Evolutionary conservation across 345 rosid genomes (phyloP), one percentile per base, ranked within the genome.

Genomic region (Eucalyptus shirleyi): DNA sequence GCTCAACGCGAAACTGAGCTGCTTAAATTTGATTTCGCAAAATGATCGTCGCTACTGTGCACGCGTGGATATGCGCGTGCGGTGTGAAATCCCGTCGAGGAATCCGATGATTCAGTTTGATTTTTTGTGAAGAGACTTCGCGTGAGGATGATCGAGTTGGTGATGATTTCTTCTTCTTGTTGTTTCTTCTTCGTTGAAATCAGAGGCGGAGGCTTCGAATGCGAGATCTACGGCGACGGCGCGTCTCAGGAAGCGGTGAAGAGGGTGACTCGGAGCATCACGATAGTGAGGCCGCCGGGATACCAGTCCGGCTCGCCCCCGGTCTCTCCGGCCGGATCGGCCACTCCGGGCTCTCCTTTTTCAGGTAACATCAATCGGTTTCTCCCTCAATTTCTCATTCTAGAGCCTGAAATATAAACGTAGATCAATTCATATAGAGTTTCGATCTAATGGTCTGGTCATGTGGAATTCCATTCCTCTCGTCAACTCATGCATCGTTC

Each of bases 261-360:
- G 88, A 96, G 89, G 94, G 98, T 97, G 72, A 95, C 99, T 37
- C 93, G 98, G n/a, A 94, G 96, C 88, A 97, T 97, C 90, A 97
- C 95, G 98, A 95, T 97, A 82, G 90, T 96, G 30, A 97, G 94
- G 88, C 99, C 98, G 49, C 97, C 98, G 1, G 99, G 98, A 3
- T 95, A 94, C 88, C 98, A 96, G 94, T 51, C 87, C 56, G 95
- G 94, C 53, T 95, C 99, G 87, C 98, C 98, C 40, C 98, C 98
- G 80, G 96, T 86, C 11, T 97, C 99, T 18, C 99, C 99, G 0
- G 98, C 99, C 72, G 97, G 96, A 14, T 95, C 98, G 28, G 94
- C 96, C 14, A 91, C 97, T 89, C 96, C 97, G 90, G 93, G 94
- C 49, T 96, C 98, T 55, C 98, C 98, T 26, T 97, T 97, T 89